Evolutionary conservation across 202 grass and related monocot genomes (phyloP).

Genomic region (Panicum hallii): DNA sequence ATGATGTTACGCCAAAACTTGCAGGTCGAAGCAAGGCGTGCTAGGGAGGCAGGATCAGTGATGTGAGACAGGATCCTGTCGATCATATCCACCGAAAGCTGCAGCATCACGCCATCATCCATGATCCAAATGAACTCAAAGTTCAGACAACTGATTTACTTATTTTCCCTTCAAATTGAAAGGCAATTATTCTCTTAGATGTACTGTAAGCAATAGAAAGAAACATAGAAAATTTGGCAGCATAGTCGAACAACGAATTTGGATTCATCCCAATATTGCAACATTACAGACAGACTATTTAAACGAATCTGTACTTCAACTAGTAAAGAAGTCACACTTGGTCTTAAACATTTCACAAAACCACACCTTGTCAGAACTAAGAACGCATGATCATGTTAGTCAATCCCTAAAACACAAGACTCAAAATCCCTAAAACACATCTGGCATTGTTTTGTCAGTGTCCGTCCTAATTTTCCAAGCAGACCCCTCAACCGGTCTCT

Average conservation of each 20-base stretch:
- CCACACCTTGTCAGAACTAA: neutral
- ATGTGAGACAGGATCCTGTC: conserved; percentile 39
- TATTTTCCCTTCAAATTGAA: neutral
- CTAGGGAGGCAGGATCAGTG: conserved; percentile 30
- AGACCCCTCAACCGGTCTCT: neutral
- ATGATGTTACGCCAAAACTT: conserved; percentile 44
- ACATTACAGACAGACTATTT: neutral
- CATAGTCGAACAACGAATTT: no score
- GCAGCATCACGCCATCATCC: neutral
- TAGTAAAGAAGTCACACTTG: neutral
- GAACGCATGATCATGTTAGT: neutral
- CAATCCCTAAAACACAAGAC: neutral
- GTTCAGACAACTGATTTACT: neutral
- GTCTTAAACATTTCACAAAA: neutral
- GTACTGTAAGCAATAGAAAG: neutral
- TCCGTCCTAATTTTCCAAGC: neutral
- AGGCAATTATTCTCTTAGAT: neutral
- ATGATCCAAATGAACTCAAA: conserved; percentile 7
- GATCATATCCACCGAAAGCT: conserved; percentile 41
- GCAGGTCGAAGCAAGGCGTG: conserved; percentile 24
- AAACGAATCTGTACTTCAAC: neutral
- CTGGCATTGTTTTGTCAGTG: neutral
- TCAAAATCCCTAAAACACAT: neutral
- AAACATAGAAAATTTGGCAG: neutral
- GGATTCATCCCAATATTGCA: neutral